phyloP scores from a whole-genome alignment of 108 stramenopile species.

The Skeletonema grethae region DNA sequence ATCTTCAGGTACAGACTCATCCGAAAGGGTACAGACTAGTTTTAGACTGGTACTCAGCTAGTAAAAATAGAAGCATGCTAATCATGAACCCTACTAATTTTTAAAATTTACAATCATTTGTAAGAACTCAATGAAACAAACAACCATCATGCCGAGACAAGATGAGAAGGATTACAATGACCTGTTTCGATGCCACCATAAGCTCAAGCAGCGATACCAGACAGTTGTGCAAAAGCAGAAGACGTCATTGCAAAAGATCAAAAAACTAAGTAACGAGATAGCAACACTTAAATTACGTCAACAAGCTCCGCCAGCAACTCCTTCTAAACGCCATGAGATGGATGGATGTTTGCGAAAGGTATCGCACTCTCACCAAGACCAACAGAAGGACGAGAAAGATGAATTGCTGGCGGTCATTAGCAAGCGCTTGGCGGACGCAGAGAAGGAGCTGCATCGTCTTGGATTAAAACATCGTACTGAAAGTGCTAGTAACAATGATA shows the following conservation, averaged over 20 bases:
- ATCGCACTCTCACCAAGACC: constrained; percentile 2
- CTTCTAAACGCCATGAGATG: too few species aligned
- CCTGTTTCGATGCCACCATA: neutral
- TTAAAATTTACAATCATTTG: neutral
- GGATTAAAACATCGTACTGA: neutral
- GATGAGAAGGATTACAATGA: neutral
- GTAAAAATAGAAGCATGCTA: too few species aligned
- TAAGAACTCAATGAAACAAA: too few species aligned
- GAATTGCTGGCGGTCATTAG: neutral
- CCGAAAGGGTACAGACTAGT: too few species aligned
- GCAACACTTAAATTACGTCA: neutral
- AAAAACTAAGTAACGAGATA: neutral
- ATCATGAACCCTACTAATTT: too few species aligned
- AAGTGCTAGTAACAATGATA: neutral
- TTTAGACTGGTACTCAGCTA: too few species aligned
- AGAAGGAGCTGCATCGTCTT: constrained; percentile 27
- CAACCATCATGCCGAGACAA: neutral
- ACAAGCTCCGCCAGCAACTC: neutral
- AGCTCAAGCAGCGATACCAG: neutral
- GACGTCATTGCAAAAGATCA: neutral
- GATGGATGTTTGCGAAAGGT: neutral
- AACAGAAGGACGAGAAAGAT: neutral
- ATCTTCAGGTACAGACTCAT: too few species aligned
- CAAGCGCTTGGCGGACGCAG: constrained; percentile 30
- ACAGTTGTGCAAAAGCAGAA: neutral